A percentile compares a stretch with the other conserved stretches of the same genome.
These are phyloP conservation scores for Dorcoceras hygrometricum DNA, from an alignment of 257 asterid genomes.

Conservation along the genomic window DNA sequence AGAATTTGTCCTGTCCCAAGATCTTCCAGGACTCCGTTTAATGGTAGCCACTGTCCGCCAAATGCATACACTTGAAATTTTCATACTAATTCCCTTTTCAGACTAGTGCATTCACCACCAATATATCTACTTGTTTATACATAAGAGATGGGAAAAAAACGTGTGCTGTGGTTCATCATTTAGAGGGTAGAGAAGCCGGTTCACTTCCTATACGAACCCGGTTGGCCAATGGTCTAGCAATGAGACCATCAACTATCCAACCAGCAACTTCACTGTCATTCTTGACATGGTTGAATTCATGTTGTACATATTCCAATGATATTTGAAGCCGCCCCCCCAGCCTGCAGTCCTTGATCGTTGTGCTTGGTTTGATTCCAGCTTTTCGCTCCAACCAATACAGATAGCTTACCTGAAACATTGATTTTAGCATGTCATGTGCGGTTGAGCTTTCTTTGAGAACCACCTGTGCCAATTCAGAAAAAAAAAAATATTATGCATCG, in stretches of 20 bases:
- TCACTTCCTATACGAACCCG: conserved; percentile 50
- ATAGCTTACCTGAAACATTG: conserved; percentile 76
- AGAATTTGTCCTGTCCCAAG: no score
- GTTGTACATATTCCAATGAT: conserved; percentile 64
- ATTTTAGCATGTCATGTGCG: conserved; percentile 84
- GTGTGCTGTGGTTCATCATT: conserved; percentile 28
- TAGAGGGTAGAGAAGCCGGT: conserved; percentile 36
- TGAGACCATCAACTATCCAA: conserved; percentile 76
- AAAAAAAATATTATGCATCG: not conserved
- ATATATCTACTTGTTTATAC: not conserved
- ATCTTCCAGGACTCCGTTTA: no score
- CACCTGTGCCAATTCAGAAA: conserved; percentile 42
- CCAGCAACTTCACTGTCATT: conserved; percentile 70
- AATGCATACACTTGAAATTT: not conserved
- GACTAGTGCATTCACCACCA: not conserved
- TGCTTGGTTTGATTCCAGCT: conserved; percentile 68
- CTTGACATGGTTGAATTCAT: conserved; percentile 73
- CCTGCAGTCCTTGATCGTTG: conserved; percentile 60
- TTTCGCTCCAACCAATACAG: conserved; percentile 86
- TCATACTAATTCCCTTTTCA: no score
- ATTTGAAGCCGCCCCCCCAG: conserved; percentile 78
- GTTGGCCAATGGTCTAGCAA: conserved; percentile 78
- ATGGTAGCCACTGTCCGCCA: not conserved
- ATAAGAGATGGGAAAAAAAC: no score
- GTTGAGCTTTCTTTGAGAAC: conserved; percentile 75